Evolutionary conservation across 306 rosid species (phyloP).

Genomic region (Rosa lucieae): DNA sequence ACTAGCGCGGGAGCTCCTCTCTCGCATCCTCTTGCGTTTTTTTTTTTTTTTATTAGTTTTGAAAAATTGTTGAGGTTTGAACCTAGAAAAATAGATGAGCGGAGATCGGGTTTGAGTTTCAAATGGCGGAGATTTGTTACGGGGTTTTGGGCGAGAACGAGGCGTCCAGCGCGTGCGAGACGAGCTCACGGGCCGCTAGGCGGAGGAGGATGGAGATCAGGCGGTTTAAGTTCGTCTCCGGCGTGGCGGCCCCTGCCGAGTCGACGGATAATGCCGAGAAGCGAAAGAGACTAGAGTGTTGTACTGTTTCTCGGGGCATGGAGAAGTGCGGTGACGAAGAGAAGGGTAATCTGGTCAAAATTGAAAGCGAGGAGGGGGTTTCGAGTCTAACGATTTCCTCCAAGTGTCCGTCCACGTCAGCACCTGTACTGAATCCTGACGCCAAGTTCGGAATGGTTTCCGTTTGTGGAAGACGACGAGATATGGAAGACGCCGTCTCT

Average conservation of each 20-base stretch:
- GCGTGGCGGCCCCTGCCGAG: conserved; percentile 15
- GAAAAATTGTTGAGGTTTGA: not conserved
- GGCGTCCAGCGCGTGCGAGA: conserved; percentile 13
- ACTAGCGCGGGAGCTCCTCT: conserved; percentile 17
- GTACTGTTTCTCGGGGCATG: conserved; percentile 10
- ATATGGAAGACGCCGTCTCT: conserved; percentile 65
- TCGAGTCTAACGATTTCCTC: not conserved
- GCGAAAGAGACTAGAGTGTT: conserved; percentile 29
- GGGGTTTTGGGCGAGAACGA: conserved; percentile 35
- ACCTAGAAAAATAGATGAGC: not conserved
- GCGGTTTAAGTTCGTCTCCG: conserved; percentile 40
- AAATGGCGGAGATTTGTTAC: conserved; percentile 49
- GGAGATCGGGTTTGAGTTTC: not conserved
- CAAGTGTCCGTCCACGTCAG: not conserved
- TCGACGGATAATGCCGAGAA: conserved; percentile 20
- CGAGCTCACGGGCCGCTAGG: conserved; percentile 40
- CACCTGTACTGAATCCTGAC: not conserved
- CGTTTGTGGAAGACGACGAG: conserved; percentile 57
- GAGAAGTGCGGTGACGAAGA: conserved; percentile 27
- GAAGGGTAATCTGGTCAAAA: not conserved
- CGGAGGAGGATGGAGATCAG: conserved; percentile 61
- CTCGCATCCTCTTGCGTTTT: not conserved
- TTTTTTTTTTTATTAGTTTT: not conserved
- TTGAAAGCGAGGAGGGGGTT: not conserved
- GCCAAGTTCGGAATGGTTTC: conserved; percentile 55